phyloP scores from a whole-genome alignment of 176 grass and related monocot genomes.

The Oryza brachyantha region DNA sequence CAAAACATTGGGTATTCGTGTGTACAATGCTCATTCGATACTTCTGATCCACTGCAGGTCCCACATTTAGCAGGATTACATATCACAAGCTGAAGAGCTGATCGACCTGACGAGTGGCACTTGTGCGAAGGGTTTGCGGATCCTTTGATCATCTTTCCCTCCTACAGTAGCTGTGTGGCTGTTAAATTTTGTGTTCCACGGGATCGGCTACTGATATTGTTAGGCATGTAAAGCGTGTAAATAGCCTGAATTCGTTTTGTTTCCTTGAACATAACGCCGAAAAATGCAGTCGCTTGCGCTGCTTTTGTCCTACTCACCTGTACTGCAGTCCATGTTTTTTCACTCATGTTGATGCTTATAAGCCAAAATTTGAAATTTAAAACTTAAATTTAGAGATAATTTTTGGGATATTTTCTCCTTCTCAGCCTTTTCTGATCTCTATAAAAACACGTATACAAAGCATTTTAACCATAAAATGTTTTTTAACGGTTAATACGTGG shows the following conservation, averaged over 20 bases:
- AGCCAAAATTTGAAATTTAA: too few relatives aligned
- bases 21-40: not conserved
- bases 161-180: too few relatives aligned
- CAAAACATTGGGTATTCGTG: not conserved
- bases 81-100: not conserved
- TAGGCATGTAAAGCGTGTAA: not conserved
- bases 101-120: too few relatives aligned
- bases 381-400: too few relatives aligned
- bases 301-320: too few relatives aligned
- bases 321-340: too few relatives aligned
- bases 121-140: not conserved
- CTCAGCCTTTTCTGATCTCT: too few relatives aligned
- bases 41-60: conserved; percentile 25
- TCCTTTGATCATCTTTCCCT: not conserved
- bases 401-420: too few relatives aligned
- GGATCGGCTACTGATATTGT: not conserved
- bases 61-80: not conserved
- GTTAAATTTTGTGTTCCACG: not conserved
- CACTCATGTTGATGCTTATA: too few relatives aligned
- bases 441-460: too few relatives aligned
- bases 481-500: too few relatives aligned
- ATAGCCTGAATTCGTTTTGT: not conserved
- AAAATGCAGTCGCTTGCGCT: not conserved
- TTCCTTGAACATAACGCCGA: not conserved
- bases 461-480: too few relatives aligned